A percentile compares a stretch with the other conserved stretches of the same genome.
phyloP scores from a whole-genome alignment of 2,329 filamentous ascomycete genomes.

The Aureobasidium leucospermi region DNA sequence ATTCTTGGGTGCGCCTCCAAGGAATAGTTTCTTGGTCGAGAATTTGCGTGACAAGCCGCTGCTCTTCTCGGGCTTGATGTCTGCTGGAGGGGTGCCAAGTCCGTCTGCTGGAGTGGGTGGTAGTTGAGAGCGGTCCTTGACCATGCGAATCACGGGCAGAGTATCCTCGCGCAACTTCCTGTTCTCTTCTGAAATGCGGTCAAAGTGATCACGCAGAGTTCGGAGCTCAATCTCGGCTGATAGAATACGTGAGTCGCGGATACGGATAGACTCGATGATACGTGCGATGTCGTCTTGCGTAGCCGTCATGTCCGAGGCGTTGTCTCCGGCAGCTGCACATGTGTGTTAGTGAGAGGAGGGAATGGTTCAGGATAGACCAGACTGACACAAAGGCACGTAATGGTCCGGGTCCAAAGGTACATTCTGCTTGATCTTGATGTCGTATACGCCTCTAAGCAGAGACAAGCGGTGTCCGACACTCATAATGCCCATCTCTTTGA shows the following conservation, averaged over 20 bases:
- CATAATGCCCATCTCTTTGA: slow-evolving; percentile 88
- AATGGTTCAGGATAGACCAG: neutral
- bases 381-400: slow-evolving; percentile 84
- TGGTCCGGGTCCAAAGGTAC: slow-evolving; percentile 86
- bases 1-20: slow-evolving; percentile 42
- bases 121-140: slow-evolving; percentile 86
- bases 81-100: slow-evolving; percentile 16
- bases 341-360: slow-evolving; percentile 17
- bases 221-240: slow-evolving; percentile 76
- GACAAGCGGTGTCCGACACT: slow-evolving; percentile 93
- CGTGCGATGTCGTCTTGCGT: slow-evolving; percentile 90
- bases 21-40: slow-evolving; percentile 46
- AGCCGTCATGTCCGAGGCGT: slow-evolving; percentile 75
- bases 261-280: slow-evolving; percentile 78
- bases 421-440: slow-evolving; percentile 90
- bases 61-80: slow-evolving; percentile 15
- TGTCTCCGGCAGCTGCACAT: slow-evolving; percentile 72
- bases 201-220: slow-evolving; percentile 54
- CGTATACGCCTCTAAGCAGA: slow-evolving; percentile 92
- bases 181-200: slow-evolving; percentile 65
- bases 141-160: slow-evolving; percentile 79
- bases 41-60: slow-evolving; percentile 46
- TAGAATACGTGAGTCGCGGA: slow-evolving; percentile 84
- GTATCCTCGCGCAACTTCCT: slow-evolving; percentile 83
- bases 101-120: slow-evolving; percentile 47